A percentile compares a stretch with the other conserved stretches of the same genome.
phyloP scores from a whole-genome alignment of 2,329 filamentous ascomycete species.

The Calonectria ilicicola region DNA sequence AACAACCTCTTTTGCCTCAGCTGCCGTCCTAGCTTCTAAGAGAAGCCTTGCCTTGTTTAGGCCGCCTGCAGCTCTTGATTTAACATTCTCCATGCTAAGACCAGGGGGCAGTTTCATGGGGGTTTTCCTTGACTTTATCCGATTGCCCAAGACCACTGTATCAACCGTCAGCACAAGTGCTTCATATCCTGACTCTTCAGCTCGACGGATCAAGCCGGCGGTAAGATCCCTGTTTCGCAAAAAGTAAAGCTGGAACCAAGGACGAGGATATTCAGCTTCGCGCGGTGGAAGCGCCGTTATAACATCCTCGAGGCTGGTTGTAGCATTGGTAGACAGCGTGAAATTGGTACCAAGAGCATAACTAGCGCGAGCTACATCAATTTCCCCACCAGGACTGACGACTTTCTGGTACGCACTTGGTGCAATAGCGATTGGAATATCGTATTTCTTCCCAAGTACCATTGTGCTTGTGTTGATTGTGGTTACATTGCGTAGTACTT shows the following conservation, averaged over 20 bases:
- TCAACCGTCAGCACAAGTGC: conserved; percentile 46
- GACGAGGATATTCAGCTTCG: conserved; percentile 21
- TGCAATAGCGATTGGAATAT: conserved; percentile 45
- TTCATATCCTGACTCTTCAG: conserved; percentile 43
- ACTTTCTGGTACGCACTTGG: conserved; percentile 46
- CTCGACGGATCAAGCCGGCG: conserved; percentile 39
- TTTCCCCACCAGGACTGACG: conserved; percentile 42
- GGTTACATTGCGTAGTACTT: conserved; percentile 32
- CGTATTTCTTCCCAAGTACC: conserved; percentile 19
- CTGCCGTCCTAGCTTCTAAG: conserved; percentile 31
- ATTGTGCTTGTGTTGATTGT: conserved; percentile 31
- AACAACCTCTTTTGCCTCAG: conserved; percentile 32
- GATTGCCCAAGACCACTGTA: conserved; percentile 45
- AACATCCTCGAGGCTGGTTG: conserved; percentile 45
- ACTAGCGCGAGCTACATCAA: conserved; percentile 43
- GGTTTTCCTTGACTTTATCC: conserved; percentile 44
- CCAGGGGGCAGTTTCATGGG: conserved; percentile 34
- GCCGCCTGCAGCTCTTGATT: neutral
- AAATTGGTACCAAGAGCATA: conserved; percentile 38
- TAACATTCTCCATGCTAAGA: conserved; percentile 38
- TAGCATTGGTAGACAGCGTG: conserved; percentile 42
- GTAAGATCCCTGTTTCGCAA: conserved; percentile 23
- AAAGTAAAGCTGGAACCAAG: conserved; percentile 37
- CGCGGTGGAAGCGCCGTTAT: conserved; percentile 21
- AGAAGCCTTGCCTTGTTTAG: conserved; percentile 17